Conservation (phyloP, 1,139 yeast species). For the Diutina sp. region DNA sequence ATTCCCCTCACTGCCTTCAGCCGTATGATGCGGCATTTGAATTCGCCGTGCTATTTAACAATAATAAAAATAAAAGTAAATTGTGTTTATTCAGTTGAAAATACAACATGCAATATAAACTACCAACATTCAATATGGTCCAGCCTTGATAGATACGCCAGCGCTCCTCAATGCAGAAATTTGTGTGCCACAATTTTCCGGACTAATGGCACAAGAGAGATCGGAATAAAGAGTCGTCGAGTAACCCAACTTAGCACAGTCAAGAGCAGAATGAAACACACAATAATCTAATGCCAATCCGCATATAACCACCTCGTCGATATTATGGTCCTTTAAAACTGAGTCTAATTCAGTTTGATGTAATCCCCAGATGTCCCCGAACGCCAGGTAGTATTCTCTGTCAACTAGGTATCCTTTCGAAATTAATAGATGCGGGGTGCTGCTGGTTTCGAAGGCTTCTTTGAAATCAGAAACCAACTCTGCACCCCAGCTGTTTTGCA, state of each 20-base stretch:
- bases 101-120: too few species aligned
- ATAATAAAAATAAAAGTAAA: too few species aligned
- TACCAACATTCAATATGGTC: not conserved
- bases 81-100: too few species aligned
- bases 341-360: conserved; percentile 55
- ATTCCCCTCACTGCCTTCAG: not conserved
- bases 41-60: not conserved
- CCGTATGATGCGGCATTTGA: not conserved
- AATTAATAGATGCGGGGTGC: conserved; percentile 28
- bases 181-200: too few species aligned
- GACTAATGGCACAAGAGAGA: not conserved
- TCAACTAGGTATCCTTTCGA: conserved; percentile 61
- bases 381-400: conserved; percentile 85
- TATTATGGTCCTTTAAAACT: conserved; percentile 27
- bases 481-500: conserved; percentile 59
- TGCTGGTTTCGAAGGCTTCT: conserved; percentile 7
- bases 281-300: conserved; percentile 86
- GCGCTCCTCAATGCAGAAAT: not conserved
- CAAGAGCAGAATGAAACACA: conserved; percentile 64
- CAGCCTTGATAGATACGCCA: not conserved
- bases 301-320: conserved; percentile 55
- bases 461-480: conserved; percentile 38
- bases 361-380: conserved; percentile 64
- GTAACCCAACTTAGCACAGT: conserved; percentile 20
- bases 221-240: not conserved